Evolutionary conservation across 352 stramenopile species (phyloP), one percentile per base, ranked within the genome.

Genomic region (Pythium brassicae): DNA sequence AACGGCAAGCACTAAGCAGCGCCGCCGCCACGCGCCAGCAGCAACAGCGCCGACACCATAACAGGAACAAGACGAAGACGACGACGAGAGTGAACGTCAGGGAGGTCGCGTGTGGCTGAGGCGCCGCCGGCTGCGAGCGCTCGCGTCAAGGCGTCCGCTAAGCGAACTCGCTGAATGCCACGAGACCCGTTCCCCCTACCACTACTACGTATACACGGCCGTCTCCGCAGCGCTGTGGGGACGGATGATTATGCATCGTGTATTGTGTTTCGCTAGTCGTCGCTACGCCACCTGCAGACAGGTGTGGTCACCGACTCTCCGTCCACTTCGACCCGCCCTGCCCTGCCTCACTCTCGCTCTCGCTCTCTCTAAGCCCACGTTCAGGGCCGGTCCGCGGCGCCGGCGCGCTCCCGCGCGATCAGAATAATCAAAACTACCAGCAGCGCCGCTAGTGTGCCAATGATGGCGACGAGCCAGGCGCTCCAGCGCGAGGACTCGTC

Each of bases 1-100:
- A 88, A 94, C 72, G 83, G 79, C 74, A 94, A 82, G 78, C 81
- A 92, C 73, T 92, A 92, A 81, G 62, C 40, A 46, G 43, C 55
- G 32, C 49, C n/a, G 48, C 39, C 22, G 3, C 8, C 10, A 27
- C 11, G 12, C 32, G n/a, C 14, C 37, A 27, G 20, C 42, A 25
- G 42, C 42, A 19, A 15, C 42, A 22, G 12, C 10, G n/a, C 11
- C n/a, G 9, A 47, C n/a, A 23, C 22, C 11, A n/a, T 17, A 10
- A 46, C n/a, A 46, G 7, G 20, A 37, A 37, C 9, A 11, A 37
- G 37, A 43, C 12, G 37, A 43, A 11, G 37, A 43, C 37, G 37
- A 46, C 19, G 20, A 25, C 22, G 42, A 26, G 42, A 27, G n/a
- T 27, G 20, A 27, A 17, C 11, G 20, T 27, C n/a, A 17, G 39